A percentile compares a stretch with the other conserved stretches of the same genome.
Conservation (phyloP, 2,329 filamentous ascomycete genomes). For the Knufia petricola region DNA sequence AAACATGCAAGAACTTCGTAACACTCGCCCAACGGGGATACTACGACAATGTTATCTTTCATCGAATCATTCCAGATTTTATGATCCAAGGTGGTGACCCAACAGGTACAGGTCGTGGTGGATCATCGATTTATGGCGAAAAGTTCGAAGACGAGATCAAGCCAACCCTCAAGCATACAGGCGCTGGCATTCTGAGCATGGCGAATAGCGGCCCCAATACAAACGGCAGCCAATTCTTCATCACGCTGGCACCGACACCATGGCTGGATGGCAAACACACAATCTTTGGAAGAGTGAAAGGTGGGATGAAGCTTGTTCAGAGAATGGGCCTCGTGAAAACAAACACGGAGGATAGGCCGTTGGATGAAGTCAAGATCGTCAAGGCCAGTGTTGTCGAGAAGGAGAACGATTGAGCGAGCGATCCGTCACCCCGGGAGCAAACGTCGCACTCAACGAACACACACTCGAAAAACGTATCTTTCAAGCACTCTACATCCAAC, state of each 20-base stretch:
- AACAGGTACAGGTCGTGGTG: conserved; percentile 84
- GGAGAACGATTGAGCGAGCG: conserved; percentile 31
- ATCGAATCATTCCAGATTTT: conserved; percentile 91
- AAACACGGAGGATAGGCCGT: conserved; percentile 66
- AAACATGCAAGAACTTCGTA: conserved; percentile 77
- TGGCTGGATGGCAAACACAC: conserved; percentile 97
- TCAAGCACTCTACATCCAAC: too few species aligned
- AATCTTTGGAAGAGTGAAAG: conserved; percentile 85
- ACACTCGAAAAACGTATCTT: too few species aligned
- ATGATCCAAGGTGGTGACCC: conserved; percentile 96
- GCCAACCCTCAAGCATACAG: conserved; percentile 72
- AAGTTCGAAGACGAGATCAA: conserved; percentile 91
- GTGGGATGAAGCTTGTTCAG: conserved; percentile 72
- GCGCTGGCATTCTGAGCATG: conserved; percentile 91
- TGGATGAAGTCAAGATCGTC: conserved; percentile 72
- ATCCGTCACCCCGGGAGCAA: too few species aligned
- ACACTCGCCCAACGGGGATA: conserved; percentile 73
- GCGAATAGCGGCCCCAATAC: conserved; percentile 89
- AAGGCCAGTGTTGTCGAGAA: conserved; percentile 59
- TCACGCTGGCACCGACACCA: conserved; percentile 85
- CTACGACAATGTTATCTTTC: conserved; percentile 79
- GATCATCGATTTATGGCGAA: conserved; percentile 79
- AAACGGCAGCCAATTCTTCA: conserved; percentile 92
- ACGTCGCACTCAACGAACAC: too few species aligned
- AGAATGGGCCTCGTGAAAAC: conserved; percentile 84